phyloP scores from a whole-genome alignment of 2,329 filamentous ascomycete species.

The Colletotrichum viniferum region DNA sequence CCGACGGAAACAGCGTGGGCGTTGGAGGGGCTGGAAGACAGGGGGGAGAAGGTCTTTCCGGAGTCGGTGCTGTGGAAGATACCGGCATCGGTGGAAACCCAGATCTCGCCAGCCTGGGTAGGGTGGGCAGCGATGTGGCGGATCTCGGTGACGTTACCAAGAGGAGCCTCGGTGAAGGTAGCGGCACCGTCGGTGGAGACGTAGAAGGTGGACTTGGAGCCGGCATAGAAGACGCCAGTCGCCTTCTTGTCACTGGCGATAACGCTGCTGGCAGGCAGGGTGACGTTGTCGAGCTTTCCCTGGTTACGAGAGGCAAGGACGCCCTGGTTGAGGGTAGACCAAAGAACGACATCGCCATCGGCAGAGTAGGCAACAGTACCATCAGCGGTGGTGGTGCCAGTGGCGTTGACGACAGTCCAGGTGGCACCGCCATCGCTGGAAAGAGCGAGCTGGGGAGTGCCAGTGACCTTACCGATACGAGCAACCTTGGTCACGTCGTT shows the following conservation, averaged over 20 bases:
- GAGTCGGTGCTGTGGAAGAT: constrained; percentile 59
- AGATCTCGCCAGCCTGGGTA: constrained; percentile 62
- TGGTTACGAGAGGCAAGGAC: constrained; percentile 47
- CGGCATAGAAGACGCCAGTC: constrained; percentile 57
- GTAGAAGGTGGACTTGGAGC: constrained; percentile 50
- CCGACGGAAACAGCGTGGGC: constrained; percentile 50
- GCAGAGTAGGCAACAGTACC: constrained; percentile 57
- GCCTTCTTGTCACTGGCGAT: constrained; percentile 61
- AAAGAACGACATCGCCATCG: constrained; percentile 52
- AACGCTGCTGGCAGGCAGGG: constrained; percentile 47
- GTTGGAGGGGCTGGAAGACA: constrained; percentile 38
- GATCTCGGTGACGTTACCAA: constrained; percentile 47
- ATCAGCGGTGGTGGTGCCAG: constrained; percentile 45
- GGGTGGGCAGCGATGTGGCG: constrained; percentile 63
- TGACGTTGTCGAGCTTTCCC: constrained; percentile 47
- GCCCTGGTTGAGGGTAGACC: constrained; percentile 45
- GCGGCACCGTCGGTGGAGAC: constrained; percentile 52
- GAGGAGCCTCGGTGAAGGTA: constrained; percentile 43
- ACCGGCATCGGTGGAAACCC: constrained; percentile 58
- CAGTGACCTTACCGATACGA: constrained; percentile 51
- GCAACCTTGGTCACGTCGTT: constrained; percentile 50
- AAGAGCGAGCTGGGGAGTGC: constrained; percentile 48
- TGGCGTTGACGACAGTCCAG: constrained; percentile 52
- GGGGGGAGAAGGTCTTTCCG: constrained; percentile 49
- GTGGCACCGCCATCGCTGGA: constrained; percentile 54